These are phyloP conservation scores for Eucalyptus sideroxylon DNA, from an alignment of 345 rosid species.

Conservation along the genomic window DNA sequence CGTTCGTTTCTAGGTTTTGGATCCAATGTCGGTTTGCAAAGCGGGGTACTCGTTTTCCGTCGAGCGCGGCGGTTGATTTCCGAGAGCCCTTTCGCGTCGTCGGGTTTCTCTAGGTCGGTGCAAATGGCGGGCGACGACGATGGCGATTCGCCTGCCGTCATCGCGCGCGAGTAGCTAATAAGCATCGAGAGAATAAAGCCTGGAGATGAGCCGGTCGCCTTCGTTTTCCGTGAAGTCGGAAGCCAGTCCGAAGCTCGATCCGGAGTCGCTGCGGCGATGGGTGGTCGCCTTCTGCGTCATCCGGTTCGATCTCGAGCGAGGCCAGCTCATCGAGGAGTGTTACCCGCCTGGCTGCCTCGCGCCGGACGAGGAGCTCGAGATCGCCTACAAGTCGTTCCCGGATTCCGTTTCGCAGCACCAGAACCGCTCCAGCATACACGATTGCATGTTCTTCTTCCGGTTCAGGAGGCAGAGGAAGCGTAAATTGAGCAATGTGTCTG, in stretches of 20 bases:
- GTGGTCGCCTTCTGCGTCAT: slow-evolving; percentile 72
- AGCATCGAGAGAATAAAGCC: neutral
- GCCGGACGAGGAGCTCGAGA: slow-evolving; percentile 81
- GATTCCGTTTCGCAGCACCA: slow-evolving; percentile 91
- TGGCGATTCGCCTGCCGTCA: neutral
- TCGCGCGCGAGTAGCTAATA: neutral
- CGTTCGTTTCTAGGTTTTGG: neutral
- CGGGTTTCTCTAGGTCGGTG: neutral
- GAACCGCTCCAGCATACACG: slow-evolving; percentile 86
- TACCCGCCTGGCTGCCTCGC: slow-evolving; percentile 61
- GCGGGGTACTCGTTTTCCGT: neutral
- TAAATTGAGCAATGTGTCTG: slow-evolving; percentile 10
- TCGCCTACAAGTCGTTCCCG: slow-evolving; percentile 90
- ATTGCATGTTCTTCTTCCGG: slow-evolving; percentile 96
- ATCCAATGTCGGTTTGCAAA: neutral
- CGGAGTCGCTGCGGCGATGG: slow-evolving; percentile 67
- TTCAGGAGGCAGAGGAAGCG: slow-evolving; percentile 35
- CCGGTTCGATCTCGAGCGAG: slow-evolving; percentile 95
- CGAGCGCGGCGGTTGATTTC: neutral
- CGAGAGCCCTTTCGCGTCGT: neutral
- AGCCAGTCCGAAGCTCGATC: slow-evolving; percentile 46
- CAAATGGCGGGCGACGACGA: neutral
- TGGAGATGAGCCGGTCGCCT: slow-evolving; percentile 84
- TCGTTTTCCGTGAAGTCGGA: slow-evolving; percentile 74
- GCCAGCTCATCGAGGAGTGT: slow-evolving; percentile 92